Conservation (phyloP, 2,329 filamentous ascomycete genomes). For the Neospermospora avenae region DNA sequence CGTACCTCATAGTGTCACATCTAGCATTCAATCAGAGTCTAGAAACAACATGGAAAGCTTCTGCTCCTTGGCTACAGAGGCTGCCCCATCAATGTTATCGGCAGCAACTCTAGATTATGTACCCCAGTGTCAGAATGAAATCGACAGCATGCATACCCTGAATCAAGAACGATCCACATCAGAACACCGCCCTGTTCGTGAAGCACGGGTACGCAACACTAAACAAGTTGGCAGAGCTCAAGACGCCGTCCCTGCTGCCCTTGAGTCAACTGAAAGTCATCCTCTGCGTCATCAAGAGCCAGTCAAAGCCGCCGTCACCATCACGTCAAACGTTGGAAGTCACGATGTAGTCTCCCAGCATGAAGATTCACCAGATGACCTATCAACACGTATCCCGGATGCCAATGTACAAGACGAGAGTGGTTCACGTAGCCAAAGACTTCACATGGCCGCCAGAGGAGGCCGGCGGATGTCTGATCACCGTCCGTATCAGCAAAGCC, state of each 20-base stretch:
- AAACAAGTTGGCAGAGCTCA: background rate
- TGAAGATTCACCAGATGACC: background rate
- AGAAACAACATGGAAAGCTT: background rate
- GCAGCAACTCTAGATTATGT: too few species aligned
- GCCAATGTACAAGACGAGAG: background rate
- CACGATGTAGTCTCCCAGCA: background rate
- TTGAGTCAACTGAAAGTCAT: background rate
- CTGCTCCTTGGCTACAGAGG: background rate
- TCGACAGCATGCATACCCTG: background rate
- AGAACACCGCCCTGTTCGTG: background rate
- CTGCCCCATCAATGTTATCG: too few species aligned
- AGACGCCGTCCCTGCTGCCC: background rate
- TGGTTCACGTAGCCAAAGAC: background rate
- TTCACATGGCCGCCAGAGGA: too few species aligned
- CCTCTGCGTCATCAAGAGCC: background rate
- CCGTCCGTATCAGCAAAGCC: background rate
- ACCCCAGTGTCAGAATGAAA: background rate
- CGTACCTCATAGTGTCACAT: background rate
- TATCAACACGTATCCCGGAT: too few species aligned
- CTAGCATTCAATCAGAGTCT: background rate
- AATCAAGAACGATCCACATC: background rate
- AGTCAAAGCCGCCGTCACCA: background rate
- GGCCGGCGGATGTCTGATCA: background rate
- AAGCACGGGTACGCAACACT: background rate
- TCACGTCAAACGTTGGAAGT: background rate